Percentiles rank a stretch among this genome's conserved stretches.
phyloP scores from a whole-genome alignment of 192 early-diverging fungal genomes.

The Chytriomyces confervae region DNA sequence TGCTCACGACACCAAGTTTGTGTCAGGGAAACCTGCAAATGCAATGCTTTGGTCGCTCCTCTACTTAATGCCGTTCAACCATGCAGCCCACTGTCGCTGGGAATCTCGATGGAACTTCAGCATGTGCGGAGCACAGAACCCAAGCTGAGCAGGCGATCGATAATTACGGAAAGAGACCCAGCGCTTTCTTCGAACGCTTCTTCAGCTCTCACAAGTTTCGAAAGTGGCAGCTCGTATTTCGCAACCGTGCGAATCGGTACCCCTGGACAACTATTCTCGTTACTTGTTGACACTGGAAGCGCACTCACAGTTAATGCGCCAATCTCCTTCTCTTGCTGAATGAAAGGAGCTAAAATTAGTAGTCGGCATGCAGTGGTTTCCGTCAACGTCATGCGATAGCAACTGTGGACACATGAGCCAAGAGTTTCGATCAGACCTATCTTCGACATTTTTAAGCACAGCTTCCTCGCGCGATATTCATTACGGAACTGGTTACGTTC shows the following conservation, averaged over 20 bases:
- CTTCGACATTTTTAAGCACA: background rate
- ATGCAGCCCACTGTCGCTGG: too few species aligned
- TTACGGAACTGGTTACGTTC: constrained; percentile 16
- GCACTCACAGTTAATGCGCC: background rate
- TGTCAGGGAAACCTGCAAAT: too few species aligned
- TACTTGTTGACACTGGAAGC: constrained; percentile 24
- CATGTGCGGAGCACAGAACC: too few species aligned
- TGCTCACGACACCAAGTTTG: too few species aligned
- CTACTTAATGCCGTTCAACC: too few species aligned
- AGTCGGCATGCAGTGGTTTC: background rate
- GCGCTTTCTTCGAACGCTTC: too few species aligned
- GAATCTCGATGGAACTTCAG: too few species aligned
- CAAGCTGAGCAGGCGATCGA: too few species aligned
- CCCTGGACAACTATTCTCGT: background rate
- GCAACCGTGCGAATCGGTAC: constrained; percentile 5
- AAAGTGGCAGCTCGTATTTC: background rate
- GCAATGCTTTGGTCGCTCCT: too few species aligned
- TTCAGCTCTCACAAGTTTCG: too few species aligned
- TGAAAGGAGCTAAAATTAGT: background rate
- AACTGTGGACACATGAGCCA: background rate
- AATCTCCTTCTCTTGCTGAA: background rate
- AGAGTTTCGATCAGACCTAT: background rate
- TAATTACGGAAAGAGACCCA: too few species aligned
- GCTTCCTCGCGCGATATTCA: background rate
- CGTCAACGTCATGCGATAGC: background rate